A percentile compares a stretch with the other conserved stretches of the same genome.
Conservation (phyloP, 2,329 filamentous ascomycete genomes). For the Penicillium sp. region DNA sequence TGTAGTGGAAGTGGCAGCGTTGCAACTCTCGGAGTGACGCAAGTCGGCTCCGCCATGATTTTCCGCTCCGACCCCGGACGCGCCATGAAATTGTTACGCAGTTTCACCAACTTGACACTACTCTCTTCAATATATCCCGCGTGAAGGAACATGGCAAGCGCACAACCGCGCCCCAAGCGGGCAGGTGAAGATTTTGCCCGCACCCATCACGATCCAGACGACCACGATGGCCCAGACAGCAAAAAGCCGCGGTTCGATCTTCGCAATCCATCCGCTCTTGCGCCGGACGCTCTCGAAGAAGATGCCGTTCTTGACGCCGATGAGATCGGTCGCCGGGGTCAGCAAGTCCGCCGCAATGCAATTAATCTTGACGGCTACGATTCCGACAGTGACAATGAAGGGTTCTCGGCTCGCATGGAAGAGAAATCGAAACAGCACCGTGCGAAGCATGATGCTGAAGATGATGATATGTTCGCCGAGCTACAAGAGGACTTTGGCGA, state of each 20-base stretch:
- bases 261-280: slow-evolving; percentile 87
- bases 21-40: slow-evolving; percentile 33
- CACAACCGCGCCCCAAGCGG: slow-evolving; percentile 72
- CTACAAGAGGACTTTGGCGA: slow-evolving; percentile 55
- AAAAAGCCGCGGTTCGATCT: slow-evolving; percentile 91
- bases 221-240: slow-evolving; percentile 42
- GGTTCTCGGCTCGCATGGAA: slow-evolving; percentile 69
- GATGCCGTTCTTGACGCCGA: slow-evolving; percentile 79
- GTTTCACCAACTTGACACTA: slow-evolving; percentile 7
- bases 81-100: slow-evolving; percentile 4
- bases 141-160: slow-evolving; percentile 48
- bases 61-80: slow-evolving; percentile 38
- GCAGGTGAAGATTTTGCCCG: slow-evolving; percentile 75
- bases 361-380: slow-evolving; percentile 97
- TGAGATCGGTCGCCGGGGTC: slow-evolving; percentile 71
- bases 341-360: slow-evolving; percentile 79
- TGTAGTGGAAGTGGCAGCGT: slow-evolving; percentile 3
- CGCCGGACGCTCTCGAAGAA: slow-evolving; percentile 69
- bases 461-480: slow-evolving; percentile 78
- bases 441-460: slow-evolving; percentile 37
- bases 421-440: slow-evolving; percentile 45
- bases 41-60: slow-evolving; percentile 35
- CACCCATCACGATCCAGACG: slow-evolving; percentile 59
- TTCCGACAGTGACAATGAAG: slow-evolving; percentile 85
- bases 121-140: background rate